A percentile compares a stretch with the other conserved stretches of the same genome.
These are phyloP conservation scores for Hypoxylon sp. DNA, from an alignment of 2,329 filamentous ascomycete species.

Conservation along the genomic window DNA sequence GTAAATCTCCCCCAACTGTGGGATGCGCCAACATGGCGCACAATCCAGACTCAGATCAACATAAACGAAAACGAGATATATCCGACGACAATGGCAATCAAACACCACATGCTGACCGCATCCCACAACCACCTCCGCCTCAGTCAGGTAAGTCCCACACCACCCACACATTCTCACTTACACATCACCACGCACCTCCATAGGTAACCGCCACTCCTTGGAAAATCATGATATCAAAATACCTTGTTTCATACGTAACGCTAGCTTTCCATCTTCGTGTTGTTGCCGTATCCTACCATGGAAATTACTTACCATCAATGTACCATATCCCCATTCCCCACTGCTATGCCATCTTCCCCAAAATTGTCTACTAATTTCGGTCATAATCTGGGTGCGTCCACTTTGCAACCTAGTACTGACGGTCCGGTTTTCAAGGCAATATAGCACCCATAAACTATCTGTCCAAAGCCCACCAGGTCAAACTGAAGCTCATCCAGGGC, in stretches of 20 bases:
- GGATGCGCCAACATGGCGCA: constrained; percentile 59
- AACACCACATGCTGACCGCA: constrained; percentile 57
- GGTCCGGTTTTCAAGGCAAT: constrained; percentile 51
- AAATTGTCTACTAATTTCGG: constrained; percentile 14
- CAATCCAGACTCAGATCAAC: constrained; percentile 59
- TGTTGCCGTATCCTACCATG: constrained; percentile 22
- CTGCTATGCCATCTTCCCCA: constrained; percentile 6
- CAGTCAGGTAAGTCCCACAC: constrained; percentile 61
- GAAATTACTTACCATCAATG: constrained; percentile 18
- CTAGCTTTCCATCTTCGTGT: constrained; percentile 17
- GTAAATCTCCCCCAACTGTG: constrained; percentile 42
- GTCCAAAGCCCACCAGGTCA: constrained; percentile 60
- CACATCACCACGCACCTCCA: constrained; percentile 26
- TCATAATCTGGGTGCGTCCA: constrained; percentile 18
- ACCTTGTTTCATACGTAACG: constrained; percentile 39
- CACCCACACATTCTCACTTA: constrained; percentile 36
- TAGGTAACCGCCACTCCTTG: constrained; percentile 25
- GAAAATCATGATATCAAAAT: constrained; percentile 21
- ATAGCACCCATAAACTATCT: constrained; percentile 68
- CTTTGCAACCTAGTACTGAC: constrained; percentile 40
- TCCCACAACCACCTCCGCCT: constrained; percentile 61
- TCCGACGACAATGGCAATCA: constrained; percentile 61
- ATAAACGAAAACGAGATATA: constrained; percentile 65
- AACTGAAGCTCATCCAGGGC: constrained; percentile 66
- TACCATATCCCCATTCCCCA: constrained; percentile 23